Base-by-base conservation (phyloP, 805 yeast genomes). In the Clavispora santaluciae region DNA sequence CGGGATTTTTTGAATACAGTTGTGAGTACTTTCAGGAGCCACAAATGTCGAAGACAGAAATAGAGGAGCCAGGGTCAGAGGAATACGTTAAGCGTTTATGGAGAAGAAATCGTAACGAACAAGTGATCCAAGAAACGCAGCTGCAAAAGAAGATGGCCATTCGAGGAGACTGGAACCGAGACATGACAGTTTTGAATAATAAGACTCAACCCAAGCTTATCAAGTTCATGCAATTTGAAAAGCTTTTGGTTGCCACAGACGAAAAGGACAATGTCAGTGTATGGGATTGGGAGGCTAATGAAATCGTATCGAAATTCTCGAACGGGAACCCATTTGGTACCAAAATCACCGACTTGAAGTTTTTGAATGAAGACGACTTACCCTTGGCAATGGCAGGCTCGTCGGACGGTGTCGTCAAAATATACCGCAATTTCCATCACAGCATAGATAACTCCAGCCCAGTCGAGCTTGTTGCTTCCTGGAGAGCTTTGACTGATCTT, bases 21-120 rank as follows among this genome's bases (percentile, higher is more conserved):
- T 78, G 87, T 44, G 99, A 93, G 59, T 90, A 89, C 56, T 93
- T 91, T 66, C 95, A 90, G 55, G 98, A 90, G 56, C 97, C 99
- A 0, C 98, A 91, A 57, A 83, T 90, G 83, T 80, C 86, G 9
- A 81, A 79, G 43, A 75, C 78, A 40, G 97, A 91, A 51, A 64
- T 79, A 13, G 97, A 91, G 52, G 96, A 89, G 59, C 93, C 95
- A 0, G 98, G 98, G 0, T 86, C 96, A 42, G 78, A 82, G 43
- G 90, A 86, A 48, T 87, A 86, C 53, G 79, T 86, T 25, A 81
- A 79, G 49, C 71, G 95, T 43, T 63, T 86, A 18, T 93, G 98
- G 98, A 74, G 96, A 51, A 74, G 95, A 48, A 85, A 84, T 54
- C 72, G 98, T 51, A 93, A 93, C 57, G 98, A 93, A 57, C 61